phyloP scores from a whole-genome alignment of 129 eudicot genomes.

The Lactuca saligna region DNA sequence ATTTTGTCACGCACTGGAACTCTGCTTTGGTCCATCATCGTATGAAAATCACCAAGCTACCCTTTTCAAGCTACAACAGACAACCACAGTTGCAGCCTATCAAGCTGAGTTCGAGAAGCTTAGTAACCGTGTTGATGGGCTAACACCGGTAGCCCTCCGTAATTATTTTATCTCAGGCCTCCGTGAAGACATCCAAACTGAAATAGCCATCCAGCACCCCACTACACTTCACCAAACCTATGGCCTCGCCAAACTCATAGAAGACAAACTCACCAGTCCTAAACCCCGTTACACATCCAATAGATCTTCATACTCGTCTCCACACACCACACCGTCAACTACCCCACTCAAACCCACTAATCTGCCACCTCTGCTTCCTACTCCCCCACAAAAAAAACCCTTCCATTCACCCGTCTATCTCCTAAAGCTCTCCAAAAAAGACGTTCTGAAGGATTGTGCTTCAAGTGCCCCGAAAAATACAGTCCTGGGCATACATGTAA shows the following conservation, averaged over 20 bases:
- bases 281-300: neutral
- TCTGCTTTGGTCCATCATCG: neutral
- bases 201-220: neutral
- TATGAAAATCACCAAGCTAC: neutral
- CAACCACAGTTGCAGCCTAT: neutral
- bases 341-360: neutral
- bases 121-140: neutral
- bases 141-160: neutral
- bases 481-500: neutral
- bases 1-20: neutral
- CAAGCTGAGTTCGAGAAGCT: neutral
- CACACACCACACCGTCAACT: neutral
- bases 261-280: neutral
- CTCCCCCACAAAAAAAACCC: too few species aligned
- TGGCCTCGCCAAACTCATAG: too few species aligned
- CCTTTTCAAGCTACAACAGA: neutral
- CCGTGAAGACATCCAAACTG: neutral
- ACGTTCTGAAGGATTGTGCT: neutral
- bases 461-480: neutral
- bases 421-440: neutral
- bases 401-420: neutral
- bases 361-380: too few species aligned
- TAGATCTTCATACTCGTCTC: neutral
- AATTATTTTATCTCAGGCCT: neutral
- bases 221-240: neutral